phyloP scores from a whole-genome alignment of 169 alveolate genomes.

The Eimeria tenella region DNA sequence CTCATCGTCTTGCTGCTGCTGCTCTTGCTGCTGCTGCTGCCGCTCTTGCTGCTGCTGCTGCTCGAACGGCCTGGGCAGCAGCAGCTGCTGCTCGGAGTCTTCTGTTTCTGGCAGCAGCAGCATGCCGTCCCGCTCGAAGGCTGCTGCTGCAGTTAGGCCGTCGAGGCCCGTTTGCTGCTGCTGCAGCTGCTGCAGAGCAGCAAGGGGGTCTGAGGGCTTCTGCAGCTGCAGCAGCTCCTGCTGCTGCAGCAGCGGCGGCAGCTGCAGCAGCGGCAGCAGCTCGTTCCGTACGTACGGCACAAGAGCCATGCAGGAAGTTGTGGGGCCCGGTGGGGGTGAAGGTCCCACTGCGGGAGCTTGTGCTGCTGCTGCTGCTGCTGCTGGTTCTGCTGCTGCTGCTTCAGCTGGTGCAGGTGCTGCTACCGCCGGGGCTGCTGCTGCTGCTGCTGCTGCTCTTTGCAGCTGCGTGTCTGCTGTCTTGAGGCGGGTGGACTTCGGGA shows the following conservation, averaged over 20 bases:
- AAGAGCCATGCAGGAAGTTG: conserved; percentile 47
- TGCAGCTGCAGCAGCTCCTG: conserved; percentile 62
- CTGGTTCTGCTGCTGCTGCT: conserved; percentile 45
- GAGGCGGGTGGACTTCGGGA: conserved; percentile 13
- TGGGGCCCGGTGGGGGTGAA: conserved; percentile 2
- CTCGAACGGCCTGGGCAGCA: background rate
- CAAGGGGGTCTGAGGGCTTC: conserved; percentile 40
- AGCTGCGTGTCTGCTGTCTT: conserved; percentile 37
- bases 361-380: conserved; percentile 36
- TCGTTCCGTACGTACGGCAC: conserved; percentile 38
- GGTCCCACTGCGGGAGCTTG: conserved; percentile 23
- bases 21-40: conserved; percentile 48
- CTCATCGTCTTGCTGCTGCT: conserved; percentile 11
- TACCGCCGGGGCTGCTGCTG: background rate
- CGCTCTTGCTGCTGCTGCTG: conserved; percentile 10
- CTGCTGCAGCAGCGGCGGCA: conserved; percentile 68
- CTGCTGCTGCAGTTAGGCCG: conserved; percentile 62
- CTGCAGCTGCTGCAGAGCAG: conserved; percentile 40
- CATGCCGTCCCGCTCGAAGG: conserved; percentile 3
- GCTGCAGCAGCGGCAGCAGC: background rate
- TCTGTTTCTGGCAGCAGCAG: conserved; percentile 37
- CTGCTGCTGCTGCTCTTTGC: conserved; percentile 1
- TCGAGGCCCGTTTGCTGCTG: conserved; percentile 12
- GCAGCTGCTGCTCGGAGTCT: background rate
- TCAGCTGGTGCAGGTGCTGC: background rate